Evolutionary conservation across 2,329 filamentous ascomycete genomes (phyloP).

Genomic region (Calonectria hongkongensis): DNA sequence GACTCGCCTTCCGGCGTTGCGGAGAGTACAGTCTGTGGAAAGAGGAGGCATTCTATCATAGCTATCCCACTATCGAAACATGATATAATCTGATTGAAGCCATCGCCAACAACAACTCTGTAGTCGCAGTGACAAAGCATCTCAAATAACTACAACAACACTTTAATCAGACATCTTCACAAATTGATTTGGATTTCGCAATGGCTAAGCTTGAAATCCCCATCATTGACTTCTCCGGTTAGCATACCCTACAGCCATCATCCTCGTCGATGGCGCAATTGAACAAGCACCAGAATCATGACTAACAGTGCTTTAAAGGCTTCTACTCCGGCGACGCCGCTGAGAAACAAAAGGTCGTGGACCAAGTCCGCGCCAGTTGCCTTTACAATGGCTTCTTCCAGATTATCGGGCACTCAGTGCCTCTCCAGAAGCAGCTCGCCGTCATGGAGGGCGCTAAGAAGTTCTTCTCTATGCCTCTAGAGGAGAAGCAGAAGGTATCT

Average conservation of each 20-base stretch:
- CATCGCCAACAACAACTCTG: conserved; percentile 23
- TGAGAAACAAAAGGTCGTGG: conserved; percentile 51
- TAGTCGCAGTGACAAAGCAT: conserved; percentile 5
- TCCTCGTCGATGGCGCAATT: background rate
- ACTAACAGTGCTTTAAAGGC: conserved; percentile 33
- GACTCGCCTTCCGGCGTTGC: conserved; percentile 13
- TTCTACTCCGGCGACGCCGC: conserved; percentile 48
- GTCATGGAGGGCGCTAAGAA: conserved; percentile 64
- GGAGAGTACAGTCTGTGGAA: background rate
- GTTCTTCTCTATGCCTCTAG: conserved; percentile 69
- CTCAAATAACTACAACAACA: background rate
- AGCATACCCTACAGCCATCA: background rate
- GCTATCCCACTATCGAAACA: conserved; percentile 33
- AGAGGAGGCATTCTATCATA: background rate
- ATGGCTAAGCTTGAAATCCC: conserved; percentile 51
- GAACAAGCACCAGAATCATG: background rate
- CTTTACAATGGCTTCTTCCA: conserved; percentile 72
- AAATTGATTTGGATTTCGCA: background rate
- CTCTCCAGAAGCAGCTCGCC: conserved; percentile 61
- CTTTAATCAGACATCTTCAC: background rate
- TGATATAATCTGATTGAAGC: conserved; percentile 37
- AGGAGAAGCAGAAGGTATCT: conserved; percentile 65
- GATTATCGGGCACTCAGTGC: conserved; percentile 68
- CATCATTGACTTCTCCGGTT: conserved; percentile 57
- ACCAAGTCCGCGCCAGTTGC: conserved; percentile 64